Evolutionary conservation across 768 basidiomycete genomes (phyloP).

Genomic region (Mycena vitilis): DNA sequence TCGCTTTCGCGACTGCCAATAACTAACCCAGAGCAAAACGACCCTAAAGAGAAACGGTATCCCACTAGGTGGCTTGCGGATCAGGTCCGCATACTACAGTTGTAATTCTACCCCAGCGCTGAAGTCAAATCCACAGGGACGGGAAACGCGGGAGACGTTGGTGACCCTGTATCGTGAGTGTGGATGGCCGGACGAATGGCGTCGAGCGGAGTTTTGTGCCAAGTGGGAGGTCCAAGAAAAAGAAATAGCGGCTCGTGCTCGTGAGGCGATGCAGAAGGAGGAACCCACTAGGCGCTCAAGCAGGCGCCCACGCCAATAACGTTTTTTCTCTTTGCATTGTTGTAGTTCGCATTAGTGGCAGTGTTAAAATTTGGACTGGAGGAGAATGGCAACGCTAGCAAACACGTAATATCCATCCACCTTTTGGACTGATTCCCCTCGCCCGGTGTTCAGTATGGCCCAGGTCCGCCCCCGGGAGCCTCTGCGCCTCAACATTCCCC

Average conservation of each 20-base stretch:
- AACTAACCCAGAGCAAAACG: slow-evolving; percentile 7
- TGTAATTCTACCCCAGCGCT: too few species aligned
- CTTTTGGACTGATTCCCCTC: slow-evolving; percentile 3
- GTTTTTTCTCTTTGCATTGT: neutral
- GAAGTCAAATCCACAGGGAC: slow-evolving; percentile 3
- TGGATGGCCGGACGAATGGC: slow-evolving; percentile 32
- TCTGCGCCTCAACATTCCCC: slow-evolving; percentile 69
- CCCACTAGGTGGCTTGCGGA: neutral
- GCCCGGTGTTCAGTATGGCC: slow-evolving; percentile 43
- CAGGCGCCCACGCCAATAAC: too few species aligned
- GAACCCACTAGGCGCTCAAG: neutral
- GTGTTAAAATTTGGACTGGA: slow-evolving; percentile 8
- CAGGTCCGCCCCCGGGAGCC: slow-evolving; percentile 57
- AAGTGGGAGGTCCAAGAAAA: slow-evolving; percentile 2
- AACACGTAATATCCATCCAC: slow-evolving; percentile 5
- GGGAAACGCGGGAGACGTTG: neutral
- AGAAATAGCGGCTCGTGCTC: neutral
- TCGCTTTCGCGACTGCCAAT: slow-evolving; percentile 28
- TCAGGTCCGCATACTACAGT: neutral
- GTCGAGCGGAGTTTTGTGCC: slow-evolving; percentile 18
- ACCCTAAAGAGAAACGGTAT: slow-evolving; percentile 7
- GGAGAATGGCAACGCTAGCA: neutral
- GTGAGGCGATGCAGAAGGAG: neutral
- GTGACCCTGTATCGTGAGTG: slow-evolving; percentile 17
- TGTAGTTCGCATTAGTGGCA: neutral